These are phyloP conservation scores for Neonectria ditissima DNA, from an alignment of 2,329 filamentous ascomycete species.

Conservation along the genomic window DNA sequence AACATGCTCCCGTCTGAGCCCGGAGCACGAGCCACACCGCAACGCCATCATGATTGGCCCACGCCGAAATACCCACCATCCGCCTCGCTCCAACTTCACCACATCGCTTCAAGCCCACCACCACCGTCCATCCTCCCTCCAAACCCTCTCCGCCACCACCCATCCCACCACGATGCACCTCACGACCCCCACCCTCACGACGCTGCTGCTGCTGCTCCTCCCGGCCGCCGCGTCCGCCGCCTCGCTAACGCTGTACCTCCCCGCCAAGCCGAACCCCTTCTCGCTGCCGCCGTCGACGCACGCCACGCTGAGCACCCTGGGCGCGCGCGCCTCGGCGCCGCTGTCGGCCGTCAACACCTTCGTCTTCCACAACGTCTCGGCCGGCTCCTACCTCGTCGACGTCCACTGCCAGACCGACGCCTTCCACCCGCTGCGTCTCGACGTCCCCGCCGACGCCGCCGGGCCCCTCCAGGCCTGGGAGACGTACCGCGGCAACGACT, in stretches of 20 bases:
- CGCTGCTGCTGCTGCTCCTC: constrained; percentile 54
- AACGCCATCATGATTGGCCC: constrained; percentile 36
- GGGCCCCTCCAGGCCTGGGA: constrained; percentile 76
- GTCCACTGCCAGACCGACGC: constrained; percentile 79
- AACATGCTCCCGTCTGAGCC: neutral
- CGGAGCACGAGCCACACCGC: constrained; percentile 33
- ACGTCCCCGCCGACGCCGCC: constrained; percentile 65
- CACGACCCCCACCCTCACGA: constrained; percentile 45
- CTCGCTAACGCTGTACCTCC: constrained; percentile 60
- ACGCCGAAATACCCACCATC: constrained; percentile 27
- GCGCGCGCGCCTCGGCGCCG: constrained; percentile 63
- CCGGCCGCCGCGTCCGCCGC: constrained; percentile 46
- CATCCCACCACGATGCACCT: constrained; percentile 49
- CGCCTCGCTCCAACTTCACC: constrained; percentile 30
- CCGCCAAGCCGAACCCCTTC: constrained; percentile 62
- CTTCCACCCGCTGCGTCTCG: constrained; percentile 85
- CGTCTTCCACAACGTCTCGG: constrained; percentile 77
- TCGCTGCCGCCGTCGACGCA: constrained; percentile 74
- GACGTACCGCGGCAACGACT: constrained; percentile 89
- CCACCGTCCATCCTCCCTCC: neutral
- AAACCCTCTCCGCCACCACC: constrained; percentile 1
- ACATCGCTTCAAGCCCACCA: constrained; percentile 22
- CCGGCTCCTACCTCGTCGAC: constrained; percentile 84
- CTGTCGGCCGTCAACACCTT: constrained; percentile 78
- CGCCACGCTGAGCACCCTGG: constrained; percentile 65